Conservation (phyloP, 805 yeast species). For the Blastobotrys americana region DNA sequence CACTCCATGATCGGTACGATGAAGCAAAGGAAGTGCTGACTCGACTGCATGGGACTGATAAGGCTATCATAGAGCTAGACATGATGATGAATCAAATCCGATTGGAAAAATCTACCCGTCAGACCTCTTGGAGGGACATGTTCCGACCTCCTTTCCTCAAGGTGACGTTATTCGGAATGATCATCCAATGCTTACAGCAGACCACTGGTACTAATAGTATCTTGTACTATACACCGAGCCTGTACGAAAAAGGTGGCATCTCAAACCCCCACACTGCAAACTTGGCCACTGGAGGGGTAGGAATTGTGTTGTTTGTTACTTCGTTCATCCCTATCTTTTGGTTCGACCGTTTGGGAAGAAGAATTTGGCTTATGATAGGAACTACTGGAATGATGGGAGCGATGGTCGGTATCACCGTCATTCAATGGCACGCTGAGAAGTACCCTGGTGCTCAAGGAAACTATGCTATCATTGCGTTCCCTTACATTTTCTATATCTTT, state of each 20-base stretch:
- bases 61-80: slow-evolving; percentile 9
- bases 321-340: slow-evolving; percentile 43
- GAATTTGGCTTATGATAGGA: slow-evolving; percentile 41
- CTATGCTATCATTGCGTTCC: slow-evolving; percentile 10
- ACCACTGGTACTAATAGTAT: slow-evolving; percentile 41
- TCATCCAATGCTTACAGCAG: slow-evolving; percentile 18
- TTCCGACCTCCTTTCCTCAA: slow-evolving; percentile 8
- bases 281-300: slow-evolving; percentile 34
- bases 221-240: slow-evolving; percentile 41
- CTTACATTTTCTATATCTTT: slow-evolving; percentile 7
- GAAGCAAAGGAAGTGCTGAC: slow-evolving; percentile 5
- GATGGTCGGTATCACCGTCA: slow-evolving; percentile 10
- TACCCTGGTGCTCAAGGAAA: slow-evolving; percentile 9
- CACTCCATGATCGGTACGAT: slow-evolving; percentile 6
- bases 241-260: slow-evolving; percentile 40
- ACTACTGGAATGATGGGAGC: slow-evolving; percentile 12
- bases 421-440: slow-evolving; percentile 12
- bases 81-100: slow-evolving; percentile 8
- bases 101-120: slow-evolving; percentile 2
- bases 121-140: slow-evolving; percentile 8
- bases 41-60: slow-evolving; percentile 8
- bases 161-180: slow-evolving; percentile 8
- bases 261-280: slow-evolving; percentile 38
- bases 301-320: slow-evolving; percentile 38
- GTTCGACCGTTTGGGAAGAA: slow-evolving; percentile 52